Evolutionary conservation across 495 filamentous ascomycete genomes (phyloP), one percentile per base, ranked within the genome.

Genomic region (Neurospora sublineolata): DNA sequence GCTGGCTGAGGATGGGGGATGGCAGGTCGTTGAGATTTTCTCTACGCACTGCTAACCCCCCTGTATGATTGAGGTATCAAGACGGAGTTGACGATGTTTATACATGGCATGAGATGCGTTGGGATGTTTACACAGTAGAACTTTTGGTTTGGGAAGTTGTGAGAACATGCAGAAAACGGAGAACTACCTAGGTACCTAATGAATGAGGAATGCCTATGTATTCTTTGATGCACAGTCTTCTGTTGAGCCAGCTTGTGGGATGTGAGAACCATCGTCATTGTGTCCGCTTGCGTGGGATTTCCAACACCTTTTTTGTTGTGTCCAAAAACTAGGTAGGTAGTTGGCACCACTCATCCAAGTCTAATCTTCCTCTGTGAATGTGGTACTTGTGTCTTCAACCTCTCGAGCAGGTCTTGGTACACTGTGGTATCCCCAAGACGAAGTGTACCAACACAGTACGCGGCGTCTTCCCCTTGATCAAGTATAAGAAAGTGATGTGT

Each of bases 341-440:
- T 18, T 8, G 6, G 3, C 6, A 9, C 16, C 40, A 1, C 7
- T 16, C 20, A 44, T 44, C n/a, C 42, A 0, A 46, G 3, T 4
- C 42, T 23, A 1, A 58, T 0, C 46, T 14, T 58, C 23, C 0
- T 58, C 0, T 27, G 2, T 14, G 4, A 0, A 23, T 0, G 3
- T 16, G 46, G 11, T 3, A 58, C 46, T 46, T 12, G 1, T 0
- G 9, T 11, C 44, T 8, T 58, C 0, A 30, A 2, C 46, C 16
- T 3, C 23, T 58, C 10, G 0, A 23, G 0, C 14, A 41, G 1
- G 39, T 14, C 1, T 3, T n/a, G n/a, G n/a, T n/a, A n/a, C n/a
- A n/a, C 0, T 5, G 4, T 14, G 0, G 12, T 14, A 14, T 12
- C 4, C 38, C 4, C 0, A 16, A 44, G 1, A 20, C 1, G 0